These are phyloP conservation scores for Podila minutissima DNA, from an alignment of 192 early-diverging fungal species.

Conservation along the genomic window DNA sequence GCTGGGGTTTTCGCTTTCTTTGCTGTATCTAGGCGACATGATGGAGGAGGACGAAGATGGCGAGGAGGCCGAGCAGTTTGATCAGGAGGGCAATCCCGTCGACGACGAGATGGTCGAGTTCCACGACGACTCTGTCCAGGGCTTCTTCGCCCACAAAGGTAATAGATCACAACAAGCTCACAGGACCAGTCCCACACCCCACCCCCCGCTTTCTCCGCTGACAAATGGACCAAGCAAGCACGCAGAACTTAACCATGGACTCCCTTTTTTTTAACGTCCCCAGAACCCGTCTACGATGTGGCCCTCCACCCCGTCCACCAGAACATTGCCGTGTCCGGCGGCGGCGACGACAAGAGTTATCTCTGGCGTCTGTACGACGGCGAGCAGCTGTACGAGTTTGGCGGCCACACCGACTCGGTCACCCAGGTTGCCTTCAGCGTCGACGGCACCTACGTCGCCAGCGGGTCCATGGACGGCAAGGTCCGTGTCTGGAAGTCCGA, in stretches of 20 bases:
- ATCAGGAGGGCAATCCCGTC: constrained; percentile 56
- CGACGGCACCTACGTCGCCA: constrained; percentile 87
- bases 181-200: no score
- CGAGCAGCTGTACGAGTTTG: constrained; percentile 74
- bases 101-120: constrained; percentile 69
- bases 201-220: neutral
- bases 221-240: neutral
- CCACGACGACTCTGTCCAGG: constrained; percentile 89
- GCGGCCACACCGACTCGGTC: constrained; percentile 90
- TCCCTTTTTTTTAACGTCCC: neutral
- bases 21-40: constrained; percentile 34
- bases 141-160: constrained; percentile 91
- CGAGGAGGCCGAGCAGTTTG: constrained; percentile 56
- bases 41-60: constrained; percentile 59
- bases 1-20: neutral
- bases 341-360: constrained; percentile 92
- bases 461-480: constrained; percentile 97
- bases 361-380: constrained; percentile 90
- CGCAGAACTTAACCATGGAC: no score
- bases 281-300: constrained; percentile 89
- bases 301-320: constrained; percentile 81
- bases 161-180: neutral
- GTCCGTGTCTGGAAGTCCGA: constrained; percentile 77
- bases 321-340: constrained; percentile 80
- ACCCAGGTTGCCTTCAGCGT: constrained; percentile 81